Base-by-base conservation (phyloP, 2,329 filamentous ascomycete genomes). In the Cryphonectria carpinicola region DNA sequence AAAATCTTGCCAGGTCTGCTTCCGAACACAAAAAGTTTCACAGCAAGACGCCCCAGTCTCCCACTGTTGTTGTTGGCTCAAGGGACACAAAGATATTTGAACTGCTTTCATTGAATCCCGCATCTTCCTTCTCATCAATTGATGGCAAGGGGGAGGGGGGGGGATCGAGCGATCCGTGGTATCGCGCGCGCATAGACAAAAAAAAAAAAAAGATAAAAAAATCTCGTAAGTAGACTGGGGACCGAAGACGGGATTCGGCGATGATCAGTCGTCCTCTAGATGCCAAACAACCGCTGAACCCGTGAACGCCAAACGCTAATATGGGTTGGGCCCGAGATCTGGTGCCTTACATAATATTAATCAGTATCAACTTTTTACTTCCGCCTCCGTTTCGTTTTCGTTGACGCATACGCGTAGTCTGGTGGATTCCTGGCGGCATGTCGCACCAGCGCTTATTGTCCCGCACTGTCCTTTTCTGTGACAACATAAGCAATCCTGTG, bases 251-350 rank as follows among this genome's bases (percentile, higher is more conserved):
- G 8, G 17, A 6, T 22, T 61, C 58, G 22, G 35, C 19, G 5
- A 61, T 35, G 58, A 61, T 61, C 11, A 39, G 28, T 60, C 35
- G 28, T 60, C 35, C 58, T 28, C 25, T 43, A 65, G 63, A 49
- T 52, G 25, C 43, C 25, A 41, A 41, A 39, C 28, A 46, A 17
- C 28, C 17, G 32, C 35, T 39, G 7, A 39, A 37, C 4, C 32
- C 35, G 19, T 61, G 58, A 61, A 61, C 58, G 32, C 58, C 58
- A 39, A 39, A 61, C 58, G 58, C 58, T 61, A 61, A 61, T 61
- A n/a, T 61, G 58, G 25, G 32, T 61, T 61, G 58, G 58, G 32
- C 58, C 58, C 35, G 35, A 61, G 58, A 39, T 61, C 58, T n/a
- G 58, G 22, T 22, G 58, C 19, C 58, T 61, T 61, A 35, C 58